Evolutionary conservation across 352 stramenopile species (phyloP).

Genomic region (Pythium biforme): DNA sequence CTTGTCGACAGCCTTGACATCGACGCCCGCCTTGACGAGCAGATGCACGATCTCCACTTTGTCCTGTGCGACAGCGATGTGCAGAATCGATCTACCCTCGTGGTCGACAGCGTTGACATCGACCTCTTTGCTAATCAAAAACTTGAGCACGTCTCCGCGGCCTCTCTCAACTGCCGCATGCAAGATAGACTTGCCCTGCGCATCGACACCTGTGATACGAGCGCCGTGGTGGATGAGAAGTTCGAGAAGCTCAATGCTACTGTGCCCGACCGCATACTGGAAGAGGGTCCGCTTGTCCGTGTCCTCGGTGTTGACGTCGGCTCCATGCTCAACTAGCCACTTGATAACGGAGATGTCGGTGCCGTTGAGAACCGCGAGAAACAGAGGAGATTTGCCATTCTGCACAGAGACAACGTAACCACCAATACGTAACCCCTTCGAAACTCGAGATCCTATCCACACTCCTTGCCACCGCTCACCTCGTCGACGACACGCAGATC

Average conservation of each 20-base stretch:
- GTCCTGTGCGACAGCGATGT: constrained; percentile 13
- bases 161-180: constrained; percentile 12
- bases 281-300: constrained; percentile 10
- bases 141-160: constrained; percentile 9
- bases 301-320: constrained; percentile 13
- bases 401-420: background rate
- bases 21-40: constrained; percentile 5
- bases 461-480: background rate
- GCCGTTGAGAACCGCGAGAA: constrained; percentile 12
- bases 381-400: constrained; percentile 15
- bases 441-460: background rate
- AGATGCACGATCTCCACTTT: constrained; percentile 6
- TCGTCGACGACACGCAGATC: constrained; percentile 9
- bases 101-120: constrained; percentile 14
- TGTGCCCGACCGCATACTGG: constrained; percentile 12
- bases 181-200: constrained; percentile 6
- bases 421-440: background rate
- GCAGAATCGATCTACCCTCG: constrained; percentile 9
- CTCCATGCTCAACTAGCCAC: constrained; percentile 6
- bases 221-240: constrained; percentile 11
- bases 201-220: constrained; percentile 5
- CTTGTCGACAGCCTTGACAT: constrained; percentile 14
- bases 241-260: constrained; percentile 5
- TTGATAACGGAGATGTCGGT: background rate
- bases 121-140: constrained; percentile 5